Conservation (phyloP, 2,329 filamentous ascomycete genomes). For the Mollisiaceae sp. region DNA sequence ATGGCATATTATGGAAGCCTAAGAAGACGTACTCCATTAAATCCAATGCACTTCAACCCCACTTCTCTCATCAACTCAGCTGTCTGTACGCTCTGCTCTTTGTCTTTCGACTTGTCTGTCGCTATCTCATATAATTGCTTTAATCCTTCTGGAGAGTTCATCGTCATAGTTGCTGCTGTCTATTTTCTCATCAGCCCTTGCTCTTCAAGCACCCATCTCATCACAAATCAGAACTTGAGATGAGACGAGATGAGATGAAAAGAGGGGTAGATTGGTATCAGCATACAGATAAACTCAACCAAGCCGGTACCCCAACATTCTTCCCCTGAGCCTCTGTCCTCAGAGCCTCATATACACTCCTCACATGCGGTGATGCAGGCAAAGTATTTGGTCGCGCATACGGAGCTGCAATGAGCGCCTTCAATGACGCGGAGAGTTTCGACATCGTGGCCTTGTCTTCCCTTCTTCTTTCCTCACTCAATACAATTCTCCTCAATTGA, state of each 20-base stretch:
- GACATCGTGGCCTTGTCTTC: slow-evolving; percentile 58
- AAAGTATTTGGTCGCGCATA: slow-evolving; percentile 69
- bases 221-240: neutral
- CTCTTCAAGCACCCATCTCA: neutral
- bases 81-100: slow-evolving; percentile 33
- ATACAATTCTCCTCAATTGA: neutral
- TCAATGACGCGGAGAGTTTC: slow-evolving; percentile 73
- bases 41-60: slow-evolving; percentile 77
- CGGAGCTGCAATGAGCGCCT: slow-evolving; percentile 74
- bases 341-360: slow-evolving; percentile 67
- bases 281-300: slow-evolving; percentile 68
- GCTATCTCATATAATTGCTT: slow-evolving; percentile 52
- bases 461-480: neutral
- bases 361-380: slow-evolving; percentile 66
- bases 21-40: slow-evolving; percentile 68
- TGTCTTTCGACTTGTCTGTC: slow-evolving; percentile 34
- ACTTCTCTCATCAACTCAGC: slow-evolving; percentile 78
- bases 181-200: slow-evolving; percentile 42
- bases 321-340: slow-evolving; percentile 65
- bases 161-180: slow-evolving; percentile 83
- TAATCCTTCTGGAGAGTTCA: slow-evolving; percentile 83
- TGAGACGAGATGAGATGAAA: too few species aligned
- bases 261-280: neutral
- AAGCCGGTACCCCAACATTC: slow-evolving; percentile 66
- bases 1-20: too few species aligned